A percentile compares a stretch with the other conserved stretches of the same genome.
Conservation (phyloP, 441 rosid species). For the Omphalea diandra region DNA sequence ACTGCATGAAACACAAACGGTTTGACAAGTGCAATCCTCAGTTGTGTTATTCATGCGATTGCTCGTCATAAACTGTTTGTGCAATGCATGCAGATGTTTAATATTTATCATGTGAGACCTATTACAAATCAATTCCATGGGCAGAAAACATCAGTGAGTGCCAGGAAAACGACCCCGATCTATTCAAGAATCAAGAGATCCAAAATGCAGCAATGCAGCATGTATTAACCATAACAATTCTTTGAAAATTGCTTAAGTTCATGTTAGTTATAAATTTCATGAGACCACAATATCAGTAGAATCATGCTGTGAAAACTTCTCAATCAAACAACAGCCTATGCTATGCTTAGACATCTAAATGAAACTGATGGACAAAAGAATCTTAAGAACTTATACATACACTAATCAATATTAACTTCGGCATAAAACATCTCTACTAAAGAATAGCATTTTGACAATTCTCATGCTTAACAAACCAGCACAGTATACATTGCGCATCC, state of each 20-base stretch:
- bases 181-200: too few relatives aligned
- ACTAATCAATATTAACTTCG: background rate
- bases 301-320: background rate
- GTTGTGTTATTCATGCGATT: background rate
- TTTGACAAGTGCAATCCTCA: too few relatives aligned
- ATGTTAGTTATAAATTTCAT: background rate
- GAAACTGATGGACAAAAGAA: background rate
- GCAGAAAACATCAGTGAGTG: too few relatives aligned
- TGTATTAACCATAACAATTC: background rate
- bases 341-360: background rate
- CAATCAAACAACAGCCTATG: background rate
- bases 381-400: background rate
- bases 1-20: too few relatives aligned
- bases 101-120: background rate
- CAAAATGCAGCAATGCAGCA: too few relatives aligned
- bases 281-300: background rate
- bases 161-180: too few relatives aligned
- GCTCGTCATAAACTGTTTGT: background rate
- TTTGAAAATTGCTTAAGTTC: background rate
- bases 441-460: background rate
- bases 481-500: background rate
- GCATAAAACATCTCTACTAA: background rate
- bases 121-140: background rate
- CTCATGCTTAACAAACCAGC: background rate
- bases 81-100: too few relatives aligned